A percentile compares a stretch with the other conserved stretches of the same genome.
Conservation (phyloP, 352 stramenopile species). For the Phytophthora vignae region DNA sequence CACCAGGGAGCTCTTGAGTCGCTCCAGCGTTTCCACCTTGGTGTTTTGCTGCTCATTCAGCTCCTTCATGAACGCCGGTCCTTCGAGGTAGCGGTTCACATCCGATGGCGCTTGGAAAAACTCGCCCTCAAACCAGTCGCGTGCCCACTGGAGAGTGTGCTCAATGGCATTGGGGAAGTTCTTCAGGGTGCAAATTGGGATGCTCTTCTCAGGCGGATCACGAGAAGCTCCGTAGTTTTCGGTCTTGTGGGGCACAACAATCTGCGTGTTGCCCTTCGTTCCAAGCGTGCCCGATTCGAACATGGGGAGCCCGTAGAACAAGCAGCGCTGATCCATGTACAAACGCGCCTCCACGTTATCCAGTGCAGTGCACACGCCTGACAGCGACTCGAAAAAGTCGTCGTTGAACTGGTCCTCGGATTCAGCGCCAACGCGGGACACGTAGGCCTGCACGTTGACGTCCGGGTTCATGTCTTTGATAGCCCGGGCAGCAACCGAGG, state of each 20-base stretch:
- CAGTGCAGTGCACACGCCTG: constrained; percentile 97
- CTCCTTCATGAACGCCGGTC: constrained; percentile 90
- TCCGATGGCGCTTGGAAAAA: constrained; percentile 98
- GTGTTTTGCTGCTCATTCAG: constrained; percentile 97
- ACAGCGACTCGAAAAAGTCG: constrained; percentile 96
- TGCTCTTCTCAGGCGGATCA: constrained; percentile 99
- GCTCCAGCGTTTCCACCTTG: constrained; percentile 96
- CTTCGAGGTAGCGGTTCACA: constrained; percentile 94
- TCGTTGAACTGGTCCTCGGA: constrained; percentile 99
- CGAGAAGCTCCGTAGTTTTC: constrained; percentile 98
- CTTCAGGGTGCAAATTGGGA: constrained; percentile 99
- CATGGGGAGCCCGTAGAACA: constrained; percentile 98
- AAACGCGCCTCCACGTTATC: constrained; percentile 99
- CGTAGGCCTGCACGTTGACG: constrained; percentile 92
- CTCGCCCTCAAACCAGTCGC: constrained; percentile 99
- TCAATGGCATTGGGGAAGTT: constrained; percentile 99
- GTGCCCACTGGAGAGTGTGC: constrained; percentile 98
- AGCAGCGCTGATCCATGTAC: constrained; percentile 97
- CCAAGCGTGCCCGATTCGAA: constrained; percentile 99
- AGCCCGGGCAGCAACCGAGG: constrained; percentile 91
- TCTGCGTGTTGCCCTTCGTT: constrained; percentile 98
- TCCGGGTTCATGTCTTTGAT: constrained; percentile 96
- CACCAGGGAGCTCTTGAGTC: constrained; percentile 94
- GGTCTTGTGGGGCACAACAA: constrained; percentile 92
- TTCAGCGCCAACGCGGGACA: constrained; percentile 91